These are phyloP conservation scores for Colletotrichum falcatum DNA, from an alignment of 2,329 filamentous ascomycete species.

Conservation along the genomic window DNA sequence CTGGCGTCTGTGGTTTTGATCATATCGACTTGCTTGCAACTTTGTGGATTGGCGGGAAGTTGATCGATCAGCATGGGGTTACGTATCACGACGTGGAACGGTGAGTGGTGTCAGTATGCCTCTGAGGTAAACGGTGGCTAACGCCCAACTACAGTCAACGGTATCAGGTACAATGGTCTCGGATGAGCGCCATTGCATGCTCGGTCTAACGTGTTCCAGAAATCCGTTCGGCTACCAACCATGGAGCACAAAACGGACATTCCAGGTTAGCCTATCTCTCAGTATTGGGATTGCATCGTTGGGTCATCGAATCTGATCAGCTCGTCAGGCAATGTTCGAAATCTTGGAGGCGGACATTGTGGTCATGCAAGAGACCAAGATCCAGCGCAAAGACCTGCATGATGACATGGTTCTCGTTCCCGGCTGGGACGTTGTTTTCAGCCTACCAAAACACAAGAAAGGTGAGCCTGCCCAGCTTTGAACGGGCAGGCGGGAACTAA, in stretches of 20 bases:
- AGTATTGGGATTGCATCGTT: neutral
- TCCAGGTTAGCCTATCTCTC: slow-evolving; percentile 63
- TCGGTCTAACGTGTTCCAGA: slow-evolving; percentile 54
- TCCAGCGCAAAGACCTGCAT: slow-evolving; percentile 88
- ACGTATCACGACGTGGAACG: slow-evolving; percentile 89
- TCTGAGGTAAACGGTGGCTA: slow-evolving; percentile 39
- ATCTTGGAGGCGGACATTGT: slow-evolving; percentile 92
- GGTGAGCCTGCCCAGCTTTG: slow-evolving; percentile 60
- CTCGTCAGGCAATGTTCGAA: slow-evolving; percentile 86
- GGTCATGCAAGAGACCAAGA: slow-evolving; percentile 95
- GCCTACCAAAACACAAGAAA: slow-evolving; percentile 92
- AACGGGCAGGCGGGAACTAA: neutral
- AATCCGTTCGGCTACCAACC: slow-evolving; percentile 88
- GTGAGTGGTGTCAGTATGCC: slow-evolving; percentile 56
- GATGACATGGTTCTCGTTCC: slow-evolving; percentile 97
- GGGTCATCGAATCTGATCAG: slow-evolving; percentile 14
- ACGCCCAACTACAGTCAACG: slow-evolving; percentile 71
- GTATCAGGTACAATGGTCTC: slow-evolving; percentile 71
- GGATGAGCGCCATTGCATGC: neutral
- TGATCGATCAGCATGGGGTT: slow-evolving; percentile 69
- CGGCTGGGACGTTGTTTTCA: slow-evolving; percentile 98
- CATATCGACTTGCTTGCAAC: neutral
- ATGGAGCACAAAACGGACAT: slow-evolving; percentile 79
- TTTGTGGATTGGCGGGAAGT: neutral
- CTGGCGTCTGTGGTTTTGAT: neutral